These are phyloP conservation scores for Lolium rigidum DNA, from an alignment of 176 grass and related monocot genomes.

Conservation along the genomic window DNA sequence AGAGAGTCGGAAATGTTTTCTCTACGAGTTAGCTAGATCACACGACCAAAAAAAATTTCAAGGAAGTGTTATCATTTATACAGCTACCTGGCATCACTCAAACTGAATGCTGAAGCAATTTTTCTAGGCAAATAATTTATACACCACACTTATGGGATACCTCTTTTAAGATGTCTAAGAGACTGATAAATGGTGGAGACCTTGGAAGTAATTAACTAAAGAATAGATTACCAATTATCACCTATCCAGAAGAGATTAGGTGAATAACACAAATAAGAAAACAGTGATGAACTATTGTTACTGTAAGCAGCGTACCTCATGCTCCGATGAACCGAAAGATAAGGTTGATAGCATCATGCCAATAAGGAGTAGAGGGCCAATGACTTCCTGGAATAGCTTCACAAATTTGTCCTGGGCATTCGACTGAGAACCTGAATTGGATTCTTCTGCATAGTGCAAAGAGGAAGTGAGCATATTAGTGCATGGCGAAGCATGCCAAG, in stretches of 20 bases:
- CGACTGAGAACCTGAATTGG: constrained; percentile 56
- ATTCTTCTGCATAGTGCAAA: constrained; percentile 62
- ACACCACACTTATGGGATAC: constrained; percentile 15
- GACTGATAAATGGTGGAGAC: constrained; percentile 20
- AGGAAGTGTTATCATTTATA: constrained; percentile 19
- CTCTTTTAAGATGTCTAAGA: constrained; percentile 29
- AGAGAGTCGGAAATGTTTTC: constrained; percentile 10
- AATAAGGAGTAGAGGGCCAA: constrained; percentile 66
- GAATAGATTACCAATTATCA: not conserved
- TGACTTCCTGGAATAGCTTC: constrained; percentile 58
- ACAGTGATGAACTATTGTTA: constrained; percentile 1
- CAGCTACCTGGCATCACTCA: not conserved
- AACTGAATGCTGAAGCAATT: constrained; percentile 10
- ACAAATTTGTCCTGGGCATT: constrained; percentile 58
- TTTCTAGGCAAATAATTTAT: constrained; percentile 3
- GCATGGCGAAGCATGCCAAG: not conserved
- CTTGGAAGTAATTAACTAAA: constrained; percentile 19
- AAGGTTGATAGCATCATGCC: constrained; percentile 64
- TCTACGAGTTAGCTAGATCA: not conserved
- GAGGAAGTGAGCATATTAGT: constrained; percentile 31
- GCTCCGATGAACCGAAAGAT: constrained; percentile 40
- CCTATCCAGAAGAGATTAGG: constrained; percentile 8
- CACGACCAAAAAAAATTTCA: not conserved
- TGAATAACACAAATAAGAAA: constrained; percentile 11
- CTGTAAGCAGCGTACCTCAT: constrained; percentile 52